phyloP scores from a whole-genome alignment of 208 protist genomes.

The Trypanosoma melophagium region DNA sequence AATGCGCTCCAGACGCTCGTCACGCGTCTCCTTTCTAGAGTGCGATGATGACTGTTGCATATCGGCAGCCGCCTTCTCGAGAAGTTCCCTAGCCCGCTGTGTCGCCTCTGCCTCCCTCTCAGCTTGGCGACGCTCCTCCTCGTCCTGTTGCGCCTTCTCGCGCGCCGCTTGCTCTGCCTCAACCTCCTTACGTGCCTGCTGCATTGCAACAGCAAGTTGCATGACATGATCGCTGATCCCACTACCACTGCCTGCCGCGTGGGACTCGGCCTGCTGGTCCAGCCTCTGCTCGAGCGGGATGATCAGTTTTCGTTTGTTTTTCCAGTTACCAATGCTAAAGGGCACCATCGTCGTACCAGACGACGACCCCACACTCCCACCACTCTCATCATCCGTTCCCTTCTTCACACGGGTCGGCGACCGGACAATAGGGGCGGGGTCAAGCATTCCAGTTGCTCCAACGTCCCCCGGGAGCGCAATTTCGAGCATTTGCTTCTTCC shows the following conservation, averaged over 20 bases:
- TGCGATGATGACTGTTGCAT: slow-evolving; percentile 25
- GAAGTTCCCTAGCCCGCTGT: slow-evolving; percentile 55
- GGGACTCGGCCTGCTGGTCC: slow-evolving; percentile 50
- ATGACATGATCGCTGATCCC: slow-evolving; percentile 59
- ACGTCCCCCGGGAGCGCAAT: slow-evolving; percentile 20
- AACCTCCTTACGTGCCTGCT: slow-evolving; percentile 50
- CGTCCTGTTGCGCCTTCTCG: slow-evolving; percentile 46
- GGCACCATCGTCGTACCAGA: slow-evolving; percentile 47
- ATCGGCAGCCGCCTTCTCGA: slow-evolving; percentile 55
- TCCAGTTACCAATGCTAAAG: slow-evolving; percentile 75
- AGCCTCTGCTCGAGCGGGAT: slow-evolving; percentile 76
- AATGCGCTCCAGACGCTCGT: slow-evolving; percentile 71
- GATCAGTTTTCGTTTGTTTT: slow-evolving; percentile 80
- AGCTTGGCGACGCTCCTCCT: slow-evolving; percentile 65
- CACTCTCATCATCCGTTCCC: no score
- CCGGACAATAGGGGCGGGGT: slow-evolving; percentile 66
- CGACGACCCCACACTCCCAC: background rate
- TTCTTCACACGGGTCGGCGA: slow-evolving; percentile 60
- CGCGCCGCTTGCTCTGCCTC: slow-evolving; percentile 49
- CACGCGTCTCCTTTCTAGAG: slow-evolving; percentile 53
- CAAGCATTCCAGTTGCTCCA: slow-evolving; percentile 13
- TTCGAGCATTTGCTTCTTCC: slow-evolving; percentile 27
- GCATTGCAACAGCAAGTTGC: slow-evolving; percentile 67
- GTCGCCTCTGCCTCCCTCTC: slow-evolving; percentile 59
- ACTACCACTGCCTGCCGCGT: slow-evolving; percentile 18